Percentiles rank a stretch among this genome's conserved stretches.
Evolutionary conservation across 1,284 basidiomycete species (phyloP).

Genomic region (Phaffia rhodozyma): DNA sequence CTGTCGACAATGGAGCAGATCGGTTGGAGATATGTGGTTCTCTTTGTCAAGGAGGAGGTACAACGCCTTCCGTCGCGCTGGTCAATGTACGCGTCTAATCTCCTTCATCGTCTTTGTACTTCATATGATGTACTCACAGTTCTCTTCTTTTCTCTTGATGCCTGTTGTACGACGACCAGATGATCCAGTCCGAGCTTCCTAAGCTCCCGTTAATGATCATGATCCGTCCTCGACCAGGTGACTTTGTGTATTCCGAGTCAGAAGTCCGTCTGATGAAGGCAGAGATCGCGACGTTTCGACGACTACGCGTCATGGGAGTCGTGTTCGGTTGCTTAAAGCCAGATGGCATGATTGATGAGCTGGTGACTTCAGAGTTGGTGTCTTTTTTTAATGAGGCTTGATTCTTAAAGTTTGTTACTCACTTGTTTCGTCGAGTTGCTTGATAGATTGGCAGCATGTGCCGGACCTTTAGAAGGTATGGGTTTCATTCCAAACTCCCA

Average conservation of each 20-base stretch:
- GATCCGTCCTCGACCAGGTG: conserved; percentile 59
- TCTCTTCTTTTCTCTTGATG: conserved; percentile 22
- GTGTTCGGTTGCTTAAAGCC: conserved; percentile 52
- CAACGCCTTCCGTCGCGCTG: conserved; percentile 58
- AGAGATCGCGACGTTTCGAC: conserved; percentile 43
- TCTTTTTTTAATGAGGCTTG: background rate
- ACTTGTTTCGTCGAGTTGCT: background rate
- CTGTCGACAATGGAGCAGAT: conserved; percentile 53
- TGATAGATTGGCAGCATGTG: conserved; percentile 40
- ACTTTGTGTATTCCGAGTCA: conserved; percentile 53
- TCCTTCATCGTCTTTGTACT: conserved; percentile 35
- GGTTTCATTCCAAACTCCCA: conserved; percentile 10
- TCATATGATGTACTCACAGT: conserved; percentile 19
- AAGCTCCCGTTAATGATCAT: conserved; percentile 43
- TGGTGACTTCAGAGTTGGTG: conserved; percentile 42
- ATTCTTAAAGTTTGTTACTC: background rate
- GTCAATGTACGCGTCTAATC: conserved; percentile 31
- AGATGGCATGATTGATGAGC: conserved; percentile 50
- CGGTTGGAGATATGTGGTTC: conserved; percentile 62
- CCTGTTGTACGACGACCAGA: background rate
- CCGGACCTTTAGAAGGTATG: conserved; percentile 50
- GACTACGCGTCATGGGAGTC: conserved; percentile 47
- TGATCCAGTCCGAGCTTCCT: conserved; percentile 1
- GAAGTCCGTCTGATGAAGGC: conserved; percentile 58
- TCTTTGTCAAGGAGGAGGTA: conserved; percentile 57